Base-by-base conservation (phyloP, 2,329 filamentous ascomycete species). In the Fusarium sp. region DNA sequence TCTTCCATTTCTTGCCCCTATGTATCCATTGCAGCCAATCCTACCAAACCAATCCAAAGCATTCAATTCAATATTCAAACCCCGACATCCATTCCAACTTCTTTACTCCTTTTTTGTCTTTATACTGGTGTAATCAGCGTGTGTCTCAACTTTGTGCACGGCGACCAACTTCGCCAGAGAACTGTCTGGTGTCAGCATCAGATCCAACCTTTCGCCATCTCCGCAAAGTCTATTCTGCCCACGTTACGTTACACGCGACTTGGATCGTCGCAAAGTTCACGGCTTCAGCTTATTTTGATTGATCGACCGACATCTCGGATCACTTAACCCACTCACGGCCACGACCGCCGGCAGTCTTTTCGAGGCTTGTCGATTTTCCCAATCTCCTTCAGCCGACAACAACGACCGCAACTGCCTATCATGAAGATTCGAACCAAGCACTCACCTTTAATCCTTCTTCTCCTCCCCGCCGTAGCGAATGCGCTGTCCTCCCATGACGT, bases 341-440 rank as follows among this genome's bases (percentile, higher is more conserved):
- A 51, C 63, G 59, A 63, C 62, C 59, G 59, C 61, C 44, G 56
- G 30, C 46, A 58, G 58, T 60, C 50, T 38, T 55, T 45, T 62
- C 54, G 52, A 53, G 63, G 62, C 65, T 29, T 30, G 38, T 45
- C 63, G 24, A 44, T 20, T 20, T 59, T 47, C 51, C 45, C 59
- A 27, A 43, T 43, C 27, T 52, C 18, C 22, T 32, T 44, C 30
- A 27, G 30, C 50, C 49, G 16, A 47, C 43, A 50, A 52, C 30
- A 49, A 47, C 62, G 56, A 66, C 32, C 18, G 34, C 44, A 34
- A 49, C 49, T 49, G 58, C 57, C 59, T 80, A 84, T 73, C 72
- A 92, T 92, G 90, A 89, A 85, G 80, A 80, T 91, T 74, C 84
- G 84, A 80, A 83, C 83, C 68, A 81, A 80, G 59, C 82, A 83